Evolutionary conservation across 129 eudicot species (phyloP).

Genomic region (Centrapalus pauciflorus): DNA sequence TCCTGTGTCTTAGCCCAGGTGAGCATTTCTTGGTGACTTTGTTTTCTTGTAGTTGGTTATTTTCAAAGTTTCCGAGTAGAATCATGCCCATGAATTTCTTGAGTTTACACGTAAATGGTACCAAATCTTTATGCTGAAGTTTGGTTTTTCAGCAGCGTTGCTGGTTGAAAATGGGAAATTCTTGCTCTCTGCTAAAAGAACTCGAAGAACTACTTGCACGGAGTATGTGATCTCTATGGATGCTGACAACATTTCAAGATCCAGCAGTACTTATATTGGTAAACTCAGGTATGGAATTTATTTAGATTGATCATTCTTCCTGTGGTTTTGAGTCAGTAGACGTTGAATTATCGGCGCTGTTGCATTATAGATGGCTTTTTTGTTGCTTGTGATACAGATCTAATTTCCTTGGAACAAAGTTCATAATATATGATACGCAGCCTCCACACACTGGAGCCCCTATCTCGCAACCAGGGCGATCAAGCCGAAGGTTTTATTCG

Average conservation of each 20-base stretch:
- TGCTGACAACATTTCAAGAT: slow-evolving; percentile 77
- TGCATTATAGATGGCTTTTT: neutral
- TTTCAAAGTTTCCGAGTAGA: neutral
- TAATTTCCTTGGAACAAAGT: slow-evolving; percentile 84
- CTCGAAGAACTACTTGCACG: slow-evolving; percentile 83
- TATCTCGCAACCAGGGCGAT: slow-evolving; percentile 57
- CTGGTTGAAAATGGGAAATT: slow-evolving; percentile 84
- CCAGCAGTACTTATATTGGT: slow-evolving; percentile 76
- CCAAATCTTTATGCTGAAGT: neutral
- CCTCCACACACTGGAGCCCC: slow-evolving; percentile 58
- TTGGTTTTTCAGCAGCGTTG: slow-evolving; percentile 55
- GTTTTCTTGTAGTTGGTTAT: neutral
- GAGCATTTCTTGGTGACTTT: slow-evolving; percentile 22
- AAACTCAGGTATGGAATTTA: slow-evolving; percentile 54
- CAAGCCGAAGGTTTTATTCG: slow-evolving; percentile 68
- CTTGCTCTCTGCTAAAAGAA: slow-evolving; percentile 84
- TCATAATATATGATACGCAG: slow-evolving; percentile 80
- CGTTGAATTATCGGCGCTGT: too few species aligned
- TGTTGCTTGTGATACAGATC: slow-evolving; percentile 40
- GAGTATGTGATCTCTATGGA: slow-evolving; percentile 86
- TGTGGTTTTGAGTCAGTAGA: neutral
- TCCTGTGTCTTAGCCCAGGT: slow-evolving; percentile 76
- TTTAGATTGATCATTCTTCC: neutral
- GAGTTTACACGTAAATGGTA: neutral
- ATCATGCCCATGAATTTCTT: neutral